Base-by-base conservation (phyloP, 768 basidiomycete species). In the Leucosporidium scottii region DNA sequence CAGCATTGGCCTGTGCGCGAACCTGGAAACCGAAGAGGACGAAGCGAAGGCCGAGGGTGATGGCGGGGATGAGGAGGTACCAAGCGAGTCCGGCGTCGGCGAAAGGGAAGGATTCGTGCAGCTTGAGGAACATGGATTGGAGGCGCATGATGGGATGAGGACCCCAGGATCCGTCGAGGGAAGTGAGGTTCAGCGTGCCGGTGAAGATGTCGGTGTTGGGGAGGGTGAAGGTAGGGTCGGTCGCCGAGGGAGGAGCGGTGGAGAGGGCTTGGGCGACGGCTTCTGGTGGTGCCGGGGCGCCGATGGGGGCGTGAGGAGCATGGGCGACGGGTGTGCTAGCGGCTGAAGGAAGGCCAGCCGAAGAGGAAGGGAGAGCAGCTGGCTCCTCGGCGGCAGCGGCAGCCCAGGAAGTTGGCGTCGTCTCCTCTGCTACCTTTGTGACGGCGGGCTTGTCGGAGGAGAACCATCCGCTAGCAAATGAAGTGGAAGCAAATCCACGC, bases 61-160 rank as follows among this genome's bases (percentile, higher is more conserved):
- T 85, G 7, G 79, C 80, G 54, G 91, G 78, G 78, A 93, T 89
- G 58, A 90, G 87, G 82, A 86, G 85, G 80, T 89, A 89, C 90
- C 91, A 93, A 0, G 88, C 86, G 67, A 91, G 78, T 48, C 85
- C 86, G 0, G 85, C 84, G 58, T 65, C 65, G 64, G 66, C 62
- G 62, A 72, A 39, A 1, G 71, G 71, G 59, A 72, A 69, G 23
- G 61, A 64, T 49, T 72, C 71, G 67, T 72, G 71, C 7, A 72
- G 62, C 62, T 72, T 64, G 55, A 72, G 62, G 65, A 72, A 69
- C 49, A 72, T 61, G 50, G 67, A 68, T 39, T 72, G 65, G 59
- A 72, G 59, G 54, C 71, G 67, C 67, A 72, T 69, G 60, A 72
- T 72, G 18, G 71, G 71, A 57, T 72, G 71, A 13, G 63, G 67